These are phyloP conservation scores for Coemansia sp. DNA, from an alignment of 192 early-diverging fungal species.

Conservation along the genomic window DNA sequence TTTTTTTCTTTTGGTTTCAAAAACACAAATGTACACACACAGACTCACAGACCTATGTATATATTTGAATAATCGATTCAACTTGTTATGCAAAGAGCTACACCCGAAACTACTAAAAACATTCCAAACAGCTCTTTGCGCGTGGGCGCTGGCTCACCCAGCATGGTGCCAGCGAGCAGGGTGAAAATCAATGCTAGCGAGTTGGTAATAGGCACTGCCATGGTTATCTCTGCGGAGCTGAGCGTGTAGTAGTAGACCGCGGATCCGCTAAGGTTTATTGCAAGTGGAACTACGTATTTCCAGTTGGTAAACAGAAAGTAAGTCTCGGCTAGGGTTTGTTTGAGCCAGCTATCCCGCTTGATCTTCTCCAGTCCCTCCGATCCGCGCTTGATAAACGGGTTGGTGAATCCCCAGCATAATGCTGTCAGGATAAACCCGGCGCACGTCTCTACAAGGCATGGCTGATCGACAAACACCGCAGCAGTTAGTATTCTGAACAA, in stretches of 20 bases:
- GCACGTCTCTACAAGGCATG: slow-evolving; percentile 39
- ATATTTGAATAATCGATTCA: slow-evolving; percentile 15
- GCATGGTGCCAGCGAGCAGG: slow-evolving; percentile 67
- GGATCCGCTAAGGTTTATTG: slow-evolving; percentile 88
- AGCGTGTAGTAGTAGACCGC: slow-evolving; percentile 92
- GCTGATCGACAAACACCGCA: background rate
- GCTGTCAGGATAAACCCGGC: slow-evolving; percentile 65
- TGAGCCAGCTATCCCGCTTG: slow-evolving; percentile 58
- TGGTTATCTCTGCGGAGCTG: slow-evolving; percentile 76
- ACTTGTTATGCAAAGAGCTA: slow-evolving; percentile 63
- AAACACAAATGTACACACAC: background rate
- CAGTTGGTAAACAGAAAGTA: slow-evolving; percentile 80
- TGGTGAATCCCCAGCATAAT: slow-evolving; percentile 94
- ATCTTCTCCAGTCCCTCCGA: slow-evolving; percentile 77
- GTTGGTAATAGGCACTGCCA: slow-evolving; percentile 91
- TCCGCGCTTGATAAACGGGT: slow-evolving; percentile 92
- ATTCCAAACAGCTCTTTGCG: slow-evolving; percentile 66
- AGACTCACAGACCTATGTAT: background rate
- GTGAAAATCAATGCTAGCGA: slow-evolving; percentile 89
- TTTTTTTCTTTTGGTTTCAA: too few relatives aligned
- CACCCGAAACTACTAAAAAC: slow-evolving; percentile 66
- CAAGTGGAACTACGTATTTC: slow-evolving; percentile 87
- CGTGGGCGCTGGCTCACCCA: slow-evolving; percentile 77
- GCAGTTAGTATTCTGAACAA: too few relatives aligned
- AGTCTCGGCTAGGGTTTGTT: slow-evolving; percentile 62